phyloP scores from a whole-genome alignment of 352 stramenopile genomes.

The Blastocystis sp. region DNA sequence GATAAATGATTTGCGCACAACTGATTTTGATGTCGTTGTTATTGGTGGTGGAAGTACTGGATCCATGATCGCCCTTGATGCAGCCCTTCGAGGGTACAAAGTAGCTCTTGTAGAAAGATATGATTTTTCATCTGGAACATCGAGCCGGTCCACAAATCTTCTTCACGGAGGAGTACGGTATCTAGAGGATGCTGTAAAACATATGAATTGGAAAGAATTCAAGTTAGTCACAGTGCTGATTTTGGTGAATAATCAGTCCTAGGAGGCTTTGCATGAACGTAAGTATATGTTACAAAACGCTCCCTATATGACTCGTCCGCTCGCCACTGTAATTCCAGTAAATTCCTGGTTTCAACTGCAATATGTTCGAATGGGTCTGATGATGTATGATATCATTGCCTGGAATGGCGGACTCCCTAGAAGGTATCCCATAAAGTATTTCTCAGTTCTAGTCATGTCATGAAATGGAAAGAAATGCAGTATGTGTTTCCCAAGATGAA shows the following conservation, averaged over 20 bases:
- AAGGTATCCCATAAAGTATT: slow-evolving; percentile 80
- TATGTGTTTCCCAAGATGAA: slow-evolving; percentile 88
- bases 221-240: slow-evolving; percentile 71
- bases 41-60: slow-evolving; percentile 84
- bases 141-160: slow-evolving; percentile 84
- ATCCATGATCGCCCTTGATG: slow-evolving; percentile 76
- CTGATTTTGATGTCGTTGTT: slow-evolving; percentile 84
- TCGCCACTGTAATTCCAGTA: slow-evolving; percentile 90
- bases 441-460: slow-evolving; percentile 66
- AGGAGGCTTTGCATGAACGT: slow-evolving; percentile 83
- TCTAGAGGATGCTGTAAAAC: slow-evolving; percentile 85
- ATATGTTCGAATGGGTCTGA: slow-evolving; percentile 84
- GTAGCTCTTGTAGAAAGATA: slow-evolving; percentile 81
- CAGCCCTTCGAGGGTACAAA: slow-evolving; percentile 81
- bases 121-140: slow-evolving; percentile 84
- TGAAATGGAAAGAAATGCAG: slow-evolving; percentile 75
- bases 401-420: slow-evolving; percentile 69
- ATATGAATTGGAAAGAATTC: slow-evolving; percentile 77
- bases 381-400: slow-evolving; percentile 84
- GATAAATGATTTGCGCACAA: slow-evolving; percentile 75
- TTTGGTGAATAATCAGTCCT: slow-evolving; percentile 39
- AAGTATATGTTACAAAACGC: slow-evolving; percentile 82
- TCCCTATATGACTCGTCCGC: slow-evolving; percentile 84
- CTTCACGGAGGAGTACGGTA: slow-evolving; percentile 89
- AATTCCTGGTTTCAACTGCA: slow-evolving; percentile 88